phyloP scores from a whole-genome alignment of 2,329 filamentous ascomycete species.

The Talaromyces piceae region DNA sequence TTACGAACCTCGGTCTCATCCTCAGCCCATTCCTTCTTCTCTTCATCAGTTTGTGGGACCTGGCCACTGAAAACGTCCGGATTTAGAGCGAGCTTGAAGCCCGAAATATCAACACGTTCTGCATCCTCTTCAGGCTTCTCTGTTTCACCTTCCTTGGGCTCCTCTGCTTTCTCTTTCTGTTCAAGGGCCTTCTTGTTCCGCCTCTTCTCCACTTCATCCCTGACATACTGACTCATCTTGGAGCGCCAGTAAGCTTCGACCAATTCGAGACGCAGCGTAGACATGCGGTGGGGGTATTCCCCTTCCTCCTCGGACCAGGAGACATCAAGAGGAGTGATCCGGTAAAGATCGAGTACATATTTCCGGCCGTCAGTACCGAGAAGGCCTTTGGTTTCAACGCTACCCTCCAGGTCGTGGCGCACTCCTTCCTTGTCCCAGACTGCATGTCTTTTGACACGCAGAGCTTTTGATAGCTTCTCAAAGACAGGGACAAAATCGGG shows the following conservation, averaged over 20 bases:
- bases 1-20: slow-evolving; percentile 86
- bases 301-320: slow-evolving; percentile 75
- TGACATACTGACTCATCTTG: slow-evolving; percentile 85
- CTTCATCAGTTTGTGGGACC: slow-evolving; percentile 77
- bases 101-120: slow-evolving; percentile 74
- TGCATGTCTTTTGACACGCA: slow-evolving; percentile 87
- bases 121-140: slow-evolving; percentile 43
- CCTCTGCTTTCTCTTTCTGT: slow-evolving; percentile 32
- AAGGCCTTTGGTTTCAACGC: slow-evolving; percentile 96
- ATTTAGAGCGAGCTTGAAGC: slow-evolving; percentile 84
- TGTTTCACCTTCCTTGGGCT: slow-evolving; percentile 34
- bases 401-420: slow-evolving; percentile 84
- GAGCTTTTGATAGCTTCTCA: slow-evolving; percentile 79
- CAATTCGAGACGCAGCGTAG: slow-evolving; percentile 81
- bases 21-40: slow-evolving; percentile 72
- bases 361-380: slow-evolving; percentile 93
- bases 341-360: slow-evolving; percentile 94
- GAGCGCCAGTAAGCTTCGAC: slow-evolving; percentile 76
- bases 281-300: slow-evolving; percentile 89
- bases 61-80: slow-evolving; percentile 95
- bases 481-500: slow-evolving; percentile 79
- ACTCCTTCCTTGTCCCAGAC: slow-evolving; percentile 97
- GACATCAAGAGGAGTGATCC: slow-evolving; percentile 86
- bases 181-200: slow-evolving; percentile 36
- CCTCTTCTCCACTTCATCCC: slow-evolving; percentile 64